A percentile compares a stretch with the other conserved stretches of the same genome.
Evolutionary conservation across 768 basidiomycete genomes (phyloP).

Genomic region (Suillus discolor): DNA sequence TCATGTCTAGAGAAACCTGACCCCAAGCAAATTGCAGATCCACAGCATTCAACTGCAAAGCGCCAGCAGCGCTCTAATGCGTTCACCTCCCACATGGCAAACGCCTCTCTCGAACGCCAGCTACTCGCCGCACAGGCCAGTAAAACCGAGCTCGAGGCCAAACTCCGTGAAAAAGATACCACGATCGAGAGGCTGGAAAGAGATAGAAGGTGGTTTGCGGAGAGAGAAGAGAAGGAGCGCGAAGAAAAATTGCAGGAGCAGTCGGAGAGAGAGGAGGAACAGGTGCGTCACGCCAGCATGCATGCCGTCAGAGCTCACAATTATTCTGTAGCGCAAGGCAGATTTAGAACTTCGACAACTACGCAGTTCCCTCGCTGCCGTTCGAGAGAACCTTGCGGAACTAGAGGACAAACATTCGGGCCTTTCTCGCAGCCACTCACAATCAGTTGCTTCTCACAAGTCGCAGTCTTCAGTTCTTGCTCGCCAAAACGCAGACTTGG

Average conservation of each 20-base stretch:
- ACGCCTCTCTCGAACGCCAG: slow-evolving; percentile 69
- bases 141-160: slow-evolving; percentile 66
- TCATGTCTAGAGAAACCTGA: slow-evolving; percentile 6
- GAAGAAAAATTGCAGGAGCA: slow-evolving; percentile 67
- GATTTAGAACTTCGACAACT: slow-evolving; percentile 56
- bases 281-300: slow-evolving; percentile 43
- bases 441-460: slow-evolving; percentile 52
- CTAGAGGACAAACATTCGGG: slow-evolving; percentile 56
- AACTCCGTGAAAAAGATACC: slow-evolving; percentile 65
- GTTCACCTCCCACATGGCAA: slow-evolving; percentile 61
- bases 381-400: slow-evolving; percentile 63
- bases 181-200: slow-evolving; percentile 66
- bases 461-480: slow-evolving; percentile 52
- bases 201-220: slow-evolving; percentile 69
- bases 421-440: slow-evolving; percentile 49
- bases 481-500: slow-evolving; percentile 47
- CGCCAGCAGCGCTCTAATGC: slow-evolving; percentile 65
- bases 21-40: slow-evolving; percentile 43
- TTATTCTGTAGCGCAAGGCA: slow-evolving; percentile 41
- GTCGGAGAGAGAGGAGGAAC: slow-evolving; percentile 53
- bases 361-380: slow-evolving; percentile 46
- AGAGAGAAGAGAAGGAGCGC: slow-evolving; percentile 67
- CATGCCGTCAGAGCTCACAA: background rate
- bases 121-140: slow-evolving; percentile 61
- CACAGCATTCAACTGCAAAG: slow-evolving; percentile 66